A percentile compares a stretch with the other conserved stretches of the same genome.
These are phyloP conservation scores for Dioscorea alata DNA, from an alignment of 106 monocot species.

Conservation along the genomic window DNA sequence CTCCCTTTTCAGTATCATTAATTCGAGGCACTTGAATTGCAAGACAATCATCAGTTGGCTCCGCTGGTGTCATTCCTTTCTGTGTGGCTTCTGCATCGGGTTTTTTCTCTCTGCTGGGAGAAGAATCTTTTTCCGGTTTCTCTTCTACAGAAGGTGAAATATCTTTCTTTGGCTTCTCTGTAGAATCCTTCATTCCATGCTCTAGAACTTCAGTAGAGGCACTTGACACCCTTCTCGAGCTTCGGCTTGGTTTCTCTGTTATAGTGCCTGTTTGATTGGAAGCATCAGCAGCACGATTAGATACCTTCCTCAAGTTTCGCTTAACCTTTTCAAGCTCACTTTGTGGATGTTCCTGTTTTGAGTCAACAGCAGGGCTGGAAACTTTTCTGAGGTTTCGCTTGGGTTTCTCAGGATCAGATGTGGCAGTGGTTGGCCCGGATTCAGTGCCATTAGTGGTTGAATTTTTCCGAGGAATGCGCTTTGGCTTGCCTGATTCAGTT, in stretches of 20 bases:
- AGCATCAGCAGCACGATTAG: slow-evolving; percentile 40
- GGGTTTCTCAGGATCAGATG: slow-evolving; percentile 30
- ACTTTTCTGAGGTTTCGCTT: slow-evolving; percentile 46
- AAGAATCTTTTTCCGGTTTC: slow-evolving; percentile 29
- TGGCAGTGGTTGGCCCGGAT: slow-evolving; percentile 11
- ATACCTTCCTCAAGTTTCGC: slow-evolving; percentile 72
- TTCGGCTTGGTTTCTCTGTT: slow-evolving; percentile 27
- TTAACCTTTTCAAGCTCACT: slow-evolving; percentile 95
- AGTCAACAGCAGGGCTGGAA: slow-evolving; percentile 22
- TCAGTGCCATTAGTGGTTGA: slow-evolving; percentile 20
- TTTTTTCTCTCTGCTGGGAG: slow-evolving; percentile 12
- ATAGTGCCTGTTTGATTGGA: slow-evolving; percentile 31
- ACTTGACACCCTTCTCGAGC: slow-evolving; percentile 18
- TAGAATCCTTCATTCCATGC: slow-evolving; percentile 16
- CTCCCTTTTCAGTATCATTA: slow-evolving; percentile 25
- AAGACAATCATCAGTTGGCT: slow-evolving; percentile 7
- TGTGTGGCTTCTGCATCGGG: slow-evolving; percentile 18
- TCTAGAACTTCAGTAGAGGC: slow-evolving; percentile 18
- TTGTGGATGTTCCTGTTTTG: slow-evolving; percentile 51
- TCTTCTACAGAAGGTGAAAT: slow-evolving; percentile 15
- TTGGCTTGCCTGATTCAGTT: slow-evolving; percentile 69
- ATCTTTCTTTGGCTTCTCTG: slow-evolving; percentile 40
- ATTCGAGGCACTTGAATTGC: slow-evolving; percentile 17
- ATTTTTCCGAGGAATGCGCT: slow-evolving; percentile 42
- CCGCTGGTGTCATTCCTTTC: slow-evolving; percentile 9